Evolutionary conservation across 2,329 filamentous ascomycete genomes (phyloP).

Genomic region (Diaporthe citriasiana): DNA sequence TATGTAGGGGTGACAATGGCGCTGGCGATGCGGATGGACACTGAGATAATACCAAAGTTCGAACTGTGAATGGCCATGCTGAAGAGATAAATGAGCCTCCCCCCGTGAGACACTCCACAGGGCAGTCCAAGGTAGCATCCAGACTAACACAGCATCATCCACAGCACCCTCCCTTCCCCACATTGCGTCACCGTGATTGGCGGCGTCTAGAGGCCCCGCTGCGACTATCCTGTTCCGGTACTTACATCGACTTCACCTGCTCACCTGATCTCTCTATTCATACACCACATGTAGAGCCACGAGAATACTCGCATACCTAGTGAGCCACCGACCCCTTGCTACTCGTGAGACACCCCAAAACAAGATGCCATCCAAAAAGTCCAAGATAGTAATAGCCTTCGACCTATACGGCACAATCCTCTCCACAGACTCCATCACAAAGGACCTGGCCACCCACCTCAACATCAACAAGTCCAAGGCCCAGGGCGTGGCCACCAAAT

Average conservation of each 20-base stretch:
- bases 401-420: constrained; percentile 83
- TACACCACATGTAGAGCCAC: background rate
- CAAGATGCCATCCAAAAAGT: constrained; percentile 46
- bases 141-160: constrained; percentile 2
- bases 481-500: constrained; percentile 68
- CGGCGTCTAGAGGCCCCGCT: constrained; percentile 18
- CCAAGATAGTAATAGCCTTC: constrained; percentile 72
- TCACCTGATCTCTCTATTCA: background rate
- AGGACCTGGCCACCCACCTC: constrained; percentile 69
- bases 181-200: constrained; percentile 39
- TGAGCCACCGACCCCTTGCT: background rate
- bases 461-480: constrained; percentile 66
- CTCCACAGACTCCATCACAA: constrained; percentile 77
- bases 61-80: background rate
- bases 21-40: background rate
- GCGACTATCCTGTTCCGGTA: constrained; percentile 27
- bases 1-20: background rate
- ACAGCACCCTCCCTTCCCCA: constrained; percentile 12
- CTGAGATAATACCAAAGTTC: background rate
- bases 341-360: constrained; percentile 30
- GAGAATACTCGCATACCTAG: background rate
- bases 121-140: background rate
- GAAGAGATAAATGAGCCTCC: background rate
- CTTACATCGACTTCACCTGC: background rate
- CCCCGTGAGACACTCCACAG: background rate